Conservation (phyloP, 2,329 filamentous ascomycete genomes). For the Curvularia verruculosa region DNA sequence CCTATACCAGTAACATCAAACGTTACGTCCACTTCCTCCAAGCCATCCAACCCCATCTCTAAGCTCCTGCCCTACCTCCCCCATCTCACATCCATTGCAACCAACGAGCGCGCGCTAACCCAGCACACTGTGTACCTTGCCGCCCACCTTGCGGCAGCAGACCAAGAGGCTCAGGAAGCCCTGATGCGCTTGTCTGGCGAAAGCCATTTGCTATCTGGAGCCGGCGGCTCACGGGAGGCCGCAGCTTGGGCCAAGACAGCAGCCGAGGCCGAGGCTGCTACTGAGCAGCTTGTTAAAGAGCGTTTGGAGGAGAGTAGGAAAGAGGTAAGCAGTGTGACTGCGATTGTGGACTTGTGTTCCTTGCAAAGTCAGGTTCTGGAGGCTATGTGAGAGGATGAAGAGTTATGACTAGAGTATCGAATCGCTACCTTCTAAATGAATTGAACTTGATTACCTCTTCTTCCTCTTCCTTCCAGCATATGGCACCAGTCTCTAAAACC, state of each 20-base stretch:
- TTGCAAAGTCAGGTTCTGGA: conserved; percentile 32
- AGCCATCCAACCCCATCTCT: conserved; percentile 21
- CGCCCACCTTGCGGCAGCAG: conserved; percentile 37
- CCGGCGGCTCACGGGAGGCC: conserved; percentile 32
- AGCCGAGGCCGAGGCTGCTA: conserved; percentile 27
- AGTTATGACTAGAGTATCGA: too few relatives aligned
- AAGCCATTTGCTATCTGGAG: conserved; percentile 47
- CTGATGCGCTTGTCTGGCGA: conserved; percentile 47
- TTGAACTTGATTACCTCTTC: too few relatives aligned
- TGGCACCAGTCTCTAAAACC: too few relatives aligned
- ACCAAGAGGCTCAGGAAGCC: conserved; percentile 37
- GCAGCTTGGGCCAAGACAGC: conserved; percentile 36
- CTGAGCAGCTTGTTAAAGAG: conserved; percentile 24
- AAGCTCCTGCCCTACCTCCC: conserved; percentile 42
- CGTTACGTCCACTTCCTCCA: conserved; percentile 11
- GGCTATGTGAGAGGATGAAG: not conserved
- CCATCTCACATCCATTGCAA: conserved; percentile 30
- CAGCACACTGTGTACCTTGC: conserved; percentile 46
- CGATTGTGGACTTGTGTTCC: conserved; percentile 38
- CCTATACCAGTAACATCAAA: not conserved
- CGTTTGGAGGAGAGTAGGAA: conserved; percentile 30
- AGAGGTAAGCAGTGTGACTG: conserved; percentile 32
- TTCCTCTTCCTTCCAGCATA: too few relatives aligned
- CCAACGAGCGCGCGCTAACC: conserved; percentile 40
- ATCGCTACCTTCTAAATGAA: too few relatives aligned